Conservation (phyloP, 176 grass and related monocot species). For the Eremochloa ophiuroides region DNA sequence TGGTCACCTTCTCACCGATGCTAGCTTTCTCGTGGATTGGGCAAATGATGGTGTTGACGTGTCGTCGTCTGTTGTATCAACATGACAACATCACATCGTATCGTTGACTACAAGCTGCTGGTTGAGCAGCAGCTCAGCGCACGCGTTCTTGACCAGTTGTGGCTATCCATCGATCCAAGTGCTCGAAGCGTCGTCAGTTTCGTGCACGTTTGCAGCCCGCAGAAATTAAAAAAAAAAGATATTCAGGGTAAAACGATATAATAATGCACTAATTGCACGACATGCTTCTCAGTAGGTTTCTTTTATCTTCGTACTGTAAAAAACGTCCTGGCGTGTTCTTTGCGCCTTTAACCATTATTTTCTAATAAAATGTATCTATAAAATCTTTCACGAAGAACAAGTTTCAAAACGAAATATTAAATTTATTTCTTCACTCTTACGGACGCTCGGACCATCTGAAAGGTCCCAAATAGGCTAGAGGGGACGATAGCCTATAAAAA, state of each 20-base stretch:
- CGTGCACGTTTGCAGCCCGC: background rate
- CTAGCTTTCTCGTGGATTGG: background rate
- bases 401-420: too few relatives aligned
- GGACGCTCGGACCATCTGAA: too few relatives aligned
- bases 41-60: background rate
- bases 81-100: background rate
- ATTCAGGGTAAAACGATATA: too few relatives aligned
- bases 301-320: background rate
- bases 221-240: too few relatives aligned
- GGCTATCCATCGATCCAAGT: background rate
- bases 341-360: background rate
- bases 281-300: background rate
- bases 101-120: constrained; percentile 11
- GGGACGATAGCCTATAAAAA: too few relatives aligned
- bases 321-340: background rate
- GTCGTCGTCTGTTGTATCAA: background rate
- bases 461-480: too few relatives aligned
- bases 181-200: background rate
- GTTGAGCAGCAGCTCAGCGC: background rate
- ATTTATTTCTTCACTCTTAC: too few relatives aligned
- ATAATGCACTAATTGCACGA: too few relatives aligned
- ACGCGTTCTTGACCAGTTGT: constrained; percentile 3
- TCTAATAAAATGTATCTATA: background rate
- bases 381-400: too few relatives aligned
- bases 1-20: background rate